A percentile compares a stretch with the other conserved stretches of the same genome.
Conservation (phyloP, 306 rosid genomes). For the Rosa persica region DNA sequence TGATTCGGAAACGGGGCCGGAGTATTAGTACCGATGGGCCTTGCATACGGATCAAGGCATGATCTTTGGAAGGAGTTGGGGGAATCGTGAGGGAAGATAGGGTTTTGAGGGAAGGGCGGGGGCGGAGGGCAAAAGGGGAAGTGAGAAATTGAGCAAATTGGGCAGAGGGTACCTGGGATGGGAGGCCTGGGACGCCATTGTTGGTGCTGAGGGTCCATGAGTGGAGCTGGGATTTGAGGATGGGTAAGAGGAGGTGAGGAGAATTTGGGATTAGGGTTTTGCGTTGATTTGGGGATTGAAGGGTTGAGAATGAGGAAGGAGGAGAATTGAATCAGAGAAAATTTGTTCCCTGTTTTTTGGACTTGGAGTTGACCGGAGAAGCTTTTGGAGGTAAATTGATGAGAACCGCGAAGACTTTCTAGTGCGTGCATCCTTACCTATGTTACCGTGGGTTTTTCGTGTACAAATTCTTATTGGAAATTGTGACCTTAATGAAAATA, state of each 20-base stretch:
- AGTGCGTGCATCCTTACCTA: neutral
- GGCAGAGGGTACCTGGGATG: slow-evolving; percentile 41
- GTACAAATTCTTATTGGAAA: no score
- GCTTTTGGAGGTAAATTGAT: neutral
- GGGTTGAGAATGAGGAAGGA: neutral
- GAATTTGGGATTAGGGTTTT: neutral
- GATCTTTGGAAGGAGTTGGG: slow-evolving; percentile 24
- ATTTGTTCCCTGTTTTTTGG: neutral
- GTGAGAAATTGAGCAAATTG: slow-evolving; percentile 44
- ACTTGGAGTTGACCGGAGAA: neutral
- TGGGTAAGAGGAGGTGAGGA: neutral
- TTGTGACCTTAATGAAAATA: no score
- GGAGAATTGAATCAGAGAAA: neutral
- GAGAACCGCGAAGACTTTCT: neutral
- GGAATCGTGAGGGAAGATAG: slow-evolving; percentile 25
- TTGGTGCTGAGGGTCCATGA: slow-evolving; percentile 40
- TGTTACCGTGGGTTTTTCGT: neutral
- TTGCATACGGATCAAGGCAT: slow-evolving; percentile 26
- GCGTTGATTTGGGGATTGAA: neutral
- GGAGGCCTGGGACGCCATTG: slow-evolving; percentile 55
- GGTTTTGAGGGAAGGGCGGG: slow-evolving; percentile 42
- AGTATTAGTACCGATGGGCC: slow-evolving; percentile 15
- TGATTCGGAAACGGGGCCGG: neutral
- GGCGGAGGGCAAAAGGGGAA: slow-evolving; percentile 57
- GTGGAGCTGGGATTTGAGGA: neutral